These are phyloP conservation scores for Fraxinus americana DNA, from an alignment of 257 asterid genomes.

Conservation along the genomic window DNA sequence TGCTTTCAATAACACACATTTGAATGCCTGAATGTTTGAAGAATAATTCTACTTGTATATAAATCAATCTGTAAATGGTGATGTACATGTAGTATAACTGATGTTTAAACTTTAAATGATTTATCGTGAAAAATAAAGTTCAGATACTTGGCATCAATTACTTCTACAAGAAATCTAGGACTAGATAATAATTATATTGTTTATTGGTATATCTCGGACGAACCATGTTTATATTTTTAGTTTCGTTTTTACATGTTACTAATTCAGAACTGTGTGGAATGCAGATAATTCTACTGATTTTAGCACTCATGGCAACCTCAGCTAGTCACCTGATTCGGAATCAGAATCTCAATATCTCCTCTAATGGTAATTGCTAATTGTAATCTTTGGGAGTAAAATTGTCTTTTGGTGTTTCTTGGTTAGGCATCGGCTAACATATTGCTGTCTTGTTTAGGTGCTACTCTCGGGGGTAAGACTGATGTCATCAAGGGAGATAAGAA, in stretches of 20 bases:
- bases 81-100: no score
- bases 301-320: slow-evolving; percentile 60
- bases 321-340: slow-evolving; percentile 61
- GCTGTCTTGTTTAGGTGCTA: slow-evolving; percentile 33
- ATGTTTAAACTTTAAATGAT: no score
- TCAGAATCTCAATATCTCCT: slow-evolving; percentile 65
- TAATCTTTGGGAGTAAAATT: not conserved
- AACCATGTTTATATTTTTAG: no score
- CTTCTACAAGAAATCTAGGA: not conserved
- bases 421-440: slow-evolving; percentile 15
- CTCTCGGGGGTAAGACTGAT: slow-evolving; percentile 56
- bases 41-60: no score
- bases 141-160: not conserved
- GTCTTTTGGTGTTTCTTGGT: not conserved
- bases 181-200: not conserved
- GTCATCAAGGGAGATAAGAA: slow-evolving; percentile 48
- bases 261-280: not conserved
- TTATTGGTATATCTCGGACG: not conserved
- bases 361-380: slow-evolving; percentile 50
- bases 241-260: not conserved
- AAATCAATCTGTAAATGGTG: no score
- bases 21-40: not conserved
- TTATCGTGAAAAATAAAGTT: not conserved
- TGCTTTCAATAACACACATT: not conserved
- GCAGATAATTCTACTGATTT: slow-evolving; percentile 19